These are phyloP conservation scores for Trichophyton simii DNA, from an alignment of 2,329 filamentous ascomycete species.

Conservation along the genomic window DNA sequence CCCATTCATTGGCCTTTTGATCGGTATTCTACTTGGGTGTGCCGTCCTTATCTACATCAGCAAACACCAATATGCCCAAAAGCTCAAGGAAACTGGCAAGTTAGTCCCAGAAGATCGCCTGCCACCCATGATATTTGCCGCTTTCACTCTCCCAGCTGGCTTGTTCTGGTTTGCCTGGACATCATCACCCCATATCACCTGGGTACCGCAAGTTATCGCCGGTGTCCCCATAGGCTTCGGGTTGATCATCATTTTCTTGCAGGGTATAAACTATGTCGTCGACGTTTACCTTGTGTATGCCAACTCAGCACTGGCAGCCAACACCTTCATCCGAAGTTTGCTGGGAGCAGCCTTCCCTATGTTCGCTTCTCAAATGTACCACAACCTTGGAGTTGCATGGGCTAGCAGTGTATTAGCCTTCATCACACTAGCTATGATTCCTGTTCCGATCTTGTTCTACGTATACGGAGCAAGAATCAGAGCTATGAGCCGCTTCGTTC, in stretches of 20 bases:
- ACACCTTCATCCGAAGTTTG: conserved; percentile 62
- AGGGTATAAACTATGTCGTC: conserved; percentile 46
- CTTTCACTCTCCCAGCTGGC: conserved; percentile 31
- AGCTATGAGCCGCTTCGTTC: conserved; percentile 26
- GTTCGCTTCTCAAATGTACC: conserved; percentile 42
- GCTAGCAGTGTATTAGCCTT: conserved; percentile 30
- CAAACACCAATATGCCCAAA: conserved; percentile 30
- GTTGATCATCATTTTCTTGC: conserved; percentile 34
- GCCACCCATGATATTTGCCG: conserved; percentile 34
- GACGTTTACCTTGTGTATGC: conserved; percentile 41
- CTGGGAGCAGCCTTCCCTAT: conserved; percentile 71
- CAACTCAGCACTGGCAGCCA: conserved; percentile 61
- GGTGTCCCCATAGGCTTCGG: conserved; percentile 34
- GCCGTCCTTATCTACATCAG: conserved; percentile 28
- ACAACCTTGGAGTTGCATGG: conserved; percentile 29
- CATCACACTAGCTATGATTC: conserved; percentile 30
- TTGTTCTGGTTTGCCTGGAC: conserved; percentile 41
- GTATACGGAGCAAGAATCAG: conserved; percentile 22
- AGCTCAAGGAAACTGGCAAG: conserved; percentile 25
- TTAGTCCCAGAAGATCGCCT: conserved; percentile 33
- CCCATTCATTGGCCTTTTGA: conserved; percentile 35
- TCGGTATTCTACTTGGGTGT: conserved; percentile 32
- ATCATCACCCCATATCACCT: conserved; percentile 28
- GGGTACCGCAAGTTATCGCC: conserved; percentile 35
- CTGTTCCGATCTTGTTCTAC: conserved; percentile 37